Evolutionary conservation across 75 land plant genomes (phyloP).

Genomic region (Pseudotsuga menziesii): DNA sequence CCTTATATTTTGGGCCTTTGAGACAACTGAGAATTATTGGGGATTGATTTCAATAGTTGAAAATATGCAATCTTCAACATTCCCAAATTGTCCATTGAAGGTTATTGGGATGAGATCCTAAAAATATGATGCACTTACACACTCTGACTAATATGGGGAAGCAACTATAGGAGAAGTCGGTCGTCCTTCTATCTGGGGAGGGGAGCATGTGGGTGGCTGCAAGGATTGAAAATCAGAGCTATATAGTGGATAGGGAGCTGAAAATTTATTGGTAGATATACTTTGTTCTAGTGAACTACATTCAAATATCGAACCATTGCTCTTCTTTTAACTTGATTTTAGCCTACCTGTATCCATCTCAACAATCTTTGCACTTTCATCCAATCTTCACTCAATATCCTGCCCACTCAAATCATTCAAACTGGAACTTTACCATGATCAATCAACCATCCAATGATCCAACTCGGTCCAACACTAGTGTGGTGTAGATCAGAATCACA

Average conservation of each 20-base stretch:
- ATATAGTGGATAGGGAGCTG: neutral
- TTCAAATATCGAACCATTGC: slow-evolving; percentile 33
- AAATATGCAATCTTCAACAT: slow-evolving; percentile 58
- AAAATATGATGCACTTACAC: slow-evolving; percentile 14
- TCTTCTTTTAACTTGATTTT: slow-evolving; percentile 23
- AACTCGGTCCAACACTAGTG: slow-evolving; percentile 40
- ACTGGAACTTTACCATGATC: slow-evolving; percentile 22
- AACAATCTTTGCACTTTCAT: slow-evolving; percentile 66
- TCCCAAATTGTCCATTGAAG: slow-evolving; percentile 49
- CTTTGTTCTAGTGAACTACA: slow-evolving; percentile 19
- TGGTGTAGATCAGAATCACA: neutral
- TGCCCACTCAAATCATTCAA: slow-evolving; percentile 11
- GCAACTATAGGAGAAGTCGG: neutral
- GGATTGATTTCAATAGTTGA: slow-evolving; percentile 68
- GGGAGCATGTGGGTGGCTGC: neutral
- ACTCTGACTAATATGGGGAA: slow-evolving; percentile 45
- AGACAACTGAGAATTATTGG: slow-evolving; percentile 37
- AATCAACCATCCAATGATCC: slow-evolving; percentile 28
- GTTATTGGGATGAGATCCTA: slow-evolving; percentile 60
- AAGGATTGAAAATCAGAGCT: neutral
- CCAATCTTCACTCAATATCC: slow-evolving; percentile 12
- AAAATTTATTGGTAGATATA: neutral
- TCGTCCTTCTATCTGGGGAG: slow-evolving; percentile 11
- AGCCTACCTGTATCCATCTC: slow-evolving; percentile 55
- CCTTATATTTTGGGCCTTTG: slow-evolving; percentile 17